These are phyloP conservation scores for Metschnikowia lunata DNA, from an alignment of 805 yeast genomes.

Conservation along the genomic window DNA sequence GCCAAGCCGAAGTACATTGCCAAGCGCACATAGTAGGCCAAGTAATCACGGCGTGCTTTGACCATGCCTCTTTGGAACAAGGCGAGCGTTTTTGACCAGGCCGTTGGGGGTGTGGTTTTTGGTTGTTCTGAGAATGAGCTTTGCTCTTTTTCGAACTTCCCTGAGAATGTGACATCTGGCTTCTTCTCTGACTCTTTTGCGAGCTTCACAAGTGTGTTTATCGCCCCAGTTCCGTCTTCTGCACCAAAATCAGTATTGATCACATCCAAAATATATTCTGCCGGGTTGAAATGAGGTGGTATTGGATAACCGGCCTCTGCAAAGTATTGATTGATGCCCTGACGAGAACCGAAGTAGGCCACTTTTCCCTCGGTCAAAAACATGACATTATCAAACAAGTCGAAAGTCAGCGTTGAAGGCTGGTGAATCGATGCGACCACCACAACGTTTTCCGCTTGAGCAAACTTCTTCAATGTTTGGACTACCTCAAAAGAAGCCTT, in stretches of 20 bases:
- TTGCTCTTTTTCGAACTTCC: background rate
- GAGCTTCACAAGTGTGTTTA: constrained; percentile 4
- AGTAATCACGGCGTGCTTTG: constrained; percentile 32
- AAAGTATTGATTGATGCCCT: constrained; percentile 48
- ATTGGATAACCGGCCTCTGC: constrained; percentile 17
- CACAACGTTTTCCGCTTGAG: constrained; percentile 53
- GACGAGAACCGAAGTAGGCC: constrained; percentile 41
- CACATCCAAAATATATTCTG: constrained; percentile 28
- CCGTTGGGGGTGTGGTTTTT: background rate
- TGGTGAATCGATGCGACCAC: constrained; percentile 77
- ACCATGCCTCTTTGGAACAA: constrained; percentile 24
- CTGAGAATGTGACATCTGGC: background rate
- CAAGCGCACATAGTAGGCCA: constrained; percentile 35
- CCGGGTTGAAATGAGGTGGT: constrained; percentile 21
- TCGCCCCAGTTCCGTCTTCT: background rate
- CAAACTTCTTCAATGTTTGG: constrained; percentile 48
- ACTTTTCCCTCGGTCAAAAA: constrained; percentile 59
- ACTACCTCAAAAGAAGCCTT: constrained; percentile 65
- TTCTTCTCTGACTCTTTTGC: background rate
- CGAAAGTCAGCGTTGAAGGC: constrained; percentile 73
- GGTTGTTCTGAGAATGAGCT: background rate
- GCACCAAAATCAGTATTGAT: constrained; percentile 24
- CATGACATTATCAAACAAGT: constrained; percentile 61
- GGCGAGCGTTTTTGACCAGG: constrained; percentile 12
- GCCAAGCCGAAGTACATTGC: constrained; percentile 39